Conservation (phyloP, 257 asterid genomes). For the Sherardia arvensis region DNA sequence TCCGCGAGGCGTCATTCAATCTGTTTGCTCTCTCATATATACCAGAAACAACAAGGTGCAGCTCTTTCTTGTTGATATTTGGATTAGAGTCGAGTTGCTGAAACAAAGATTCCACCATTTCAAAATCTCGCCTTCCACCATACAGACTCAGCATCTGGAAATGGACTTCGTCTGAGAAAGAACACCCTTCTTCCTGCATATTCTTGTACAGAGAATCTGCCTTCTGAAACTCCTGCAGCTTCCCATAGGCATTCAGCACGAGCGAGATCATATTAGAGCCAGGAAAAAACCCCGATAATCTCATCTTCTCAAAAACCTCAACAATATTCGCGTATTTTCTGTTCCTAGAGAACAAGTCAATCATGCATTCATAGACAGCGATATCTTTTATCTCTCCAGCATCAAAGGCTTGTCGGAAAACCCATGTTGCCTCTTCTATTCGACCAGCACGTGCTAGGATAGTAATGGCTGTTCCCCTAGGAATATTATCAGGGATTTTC, state of each 20-base stretch:
- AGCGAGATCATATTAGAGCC: slow-evolving; percentile 51
- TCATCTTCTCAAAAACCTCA: slow-evolving; percentile 85
- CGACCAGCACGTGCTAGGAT: slow-evolving; percentile 87
- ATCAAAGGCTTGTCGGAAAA: slow-evolving; percentile 70
- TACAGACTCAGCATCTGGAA: slow-evolving; percentile 83
- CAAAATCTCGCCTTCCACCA: slow-evolving; percentile 59
- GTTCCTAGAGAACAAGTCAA: slow-evolving; percentile 55
- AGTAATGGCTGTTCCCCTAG: slow-evolving; percentile 64
- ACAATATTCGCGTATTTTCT: slow-evolving; percentile 54
- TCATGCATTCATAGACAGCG: slow-evolving; percentile 58
- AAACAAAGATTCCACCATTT: slow-evolving; percentile 47
- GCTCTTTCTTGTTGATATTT: slow-evolving; percentile 71
- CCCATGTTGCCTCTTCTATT: slow-evolving; percentile 92
- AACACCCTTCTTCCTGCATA: slow-evolving; percentile 71
- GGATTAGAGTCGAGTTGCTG: slow-evolving; percentile 44
- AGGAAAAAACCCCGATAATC: slow-evolving; percentile 58
- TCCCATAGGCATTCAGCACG: slow-evolving; percentile 75
- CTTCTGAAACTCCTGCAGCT: slow-evolving; percentile 56
- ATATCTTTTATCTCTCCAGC: slow-evolving; percentile 72
- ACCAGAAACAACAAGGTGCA: slow-evolving; percentile 70
- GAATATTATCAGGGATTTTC: slow-evolving; percentile 81
- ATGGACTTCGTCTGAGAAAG: slow-evolving; percentile 69
- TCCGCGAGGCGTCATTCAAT: slow-evolving; percentile 61
- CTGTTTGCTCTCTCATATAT: slow-evolving; percentile 80
- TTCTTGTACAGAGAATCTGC: slow-evolving; percentile 54